Percentiles rank a stretch among this genome's conserved stretches.
These are phyloP conservation scores for Saccharomycopsis babjevae DNA, from an alignment of 805 yeast genomes.

Conservation along the genomic window DNA sequence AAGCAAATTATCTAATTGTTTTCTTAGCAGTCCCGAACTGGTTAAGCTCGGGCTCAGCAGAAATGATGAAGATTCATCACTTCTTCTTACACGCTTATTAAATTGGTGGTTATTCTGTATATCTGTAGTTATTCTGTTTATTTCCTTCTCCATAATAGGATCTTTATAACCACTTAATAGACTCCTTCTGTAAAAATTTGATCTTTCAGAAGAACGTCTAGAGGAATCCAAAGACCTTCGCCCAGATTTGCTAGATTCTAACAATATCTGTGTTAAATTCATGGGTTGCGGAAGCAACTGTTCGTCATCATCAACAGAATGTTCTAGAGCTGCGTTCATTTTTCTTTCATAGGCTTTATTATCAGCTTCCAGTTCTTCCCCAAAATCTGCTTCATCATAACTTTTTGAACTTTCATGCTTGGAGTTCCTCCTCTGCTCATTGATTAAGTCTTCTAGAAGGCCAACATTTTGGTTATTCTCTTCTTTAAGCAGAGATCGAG, in stretches of 20 bases:
- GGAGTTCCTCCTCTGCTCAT: neutral
- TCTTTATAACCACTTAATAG: constrained; percentile 3
- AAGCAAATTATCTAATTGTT: neutral
- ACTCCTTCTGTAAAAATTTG: neutral
- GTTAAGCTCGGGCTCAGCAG: neutral
- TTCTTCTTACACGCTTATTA: neutral
- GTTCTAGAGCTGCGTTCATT: neutral
- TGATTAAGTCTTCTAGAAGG: neutral
- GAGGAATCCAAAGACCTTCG: neutral
- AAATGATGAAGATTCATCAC: neutral
- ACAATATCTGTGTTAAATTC: neutral
- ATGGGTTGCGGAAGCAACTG: neutral
- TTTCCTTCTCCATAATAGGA: constrained; percentile 13
- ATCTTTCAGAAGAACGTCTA: neutral
- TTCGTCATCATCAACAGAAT: neutral
- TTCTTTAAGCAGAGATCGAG: neutral
- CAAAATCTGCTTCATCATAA: neutral
- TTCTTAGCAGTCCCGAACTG: neutral
- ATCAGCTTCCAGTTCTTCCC: neutral
- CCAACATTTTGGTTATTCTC: neutral
- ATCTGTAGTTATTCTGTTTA: constrained; percentile 10
- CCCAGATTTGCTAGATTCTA: neutral
- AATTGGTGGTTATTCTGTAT: neutral
- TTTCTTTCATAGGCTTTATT: neutral
- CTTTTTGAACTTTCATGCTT: neutral